A percentile compares a stretch with the other conserved stretches of the same genome.
These are phyloP conservation scores for Hirsutella rhossiliensis DNA, from an alignment of 2,329 filamentous ascomycete genomes.

Conservation along the genomic window DNA sequence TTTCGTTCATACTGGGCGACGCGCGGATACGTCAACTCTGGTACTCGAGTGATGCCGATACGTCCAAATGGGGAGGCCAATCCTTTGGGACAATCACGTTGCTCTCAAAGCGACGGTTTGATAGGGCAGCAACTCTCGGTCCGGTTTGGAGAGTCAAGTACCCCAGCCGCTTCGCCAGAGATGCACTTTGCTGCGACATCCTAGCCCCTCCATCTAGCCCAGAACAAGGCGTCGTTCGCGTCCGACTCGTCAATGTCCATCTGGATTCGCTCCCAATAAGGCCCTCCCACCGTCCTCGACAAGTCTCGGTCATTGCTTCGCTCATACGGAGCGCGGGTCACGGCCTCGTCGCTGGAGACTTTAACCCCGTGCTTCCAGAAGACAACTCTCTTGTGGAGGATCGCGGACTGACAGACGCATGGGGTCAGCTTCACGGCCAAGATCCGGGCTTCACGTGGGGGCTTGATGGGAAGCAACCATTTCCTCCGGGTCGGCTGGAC, in stretches of 20 bases:
- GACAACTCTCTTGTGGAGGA: slow-evolving; percentile 17
- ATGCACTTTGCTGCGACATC: slow-evolving; percentile 24
- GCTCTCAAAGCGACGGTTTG: background rate
- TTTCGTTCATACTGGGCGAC: slow-evolving; percentile 12
- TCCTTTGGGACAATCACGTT: background rate
- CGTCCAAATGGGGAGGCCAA: background rate
- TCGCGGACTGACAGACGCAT: slow-evolving; percentile 22
- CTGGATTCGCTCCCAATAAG: slow-evolving; percentile 20
- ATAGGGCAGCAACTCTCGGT: slow-evolving; percentile 8
- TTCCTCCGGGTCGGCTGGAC: slow-evolving; percentile 22
- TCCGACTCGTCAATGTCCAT: slow-evolving; percentile 26
- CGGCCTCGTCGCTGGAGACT: slow-evolving; percentile 26
- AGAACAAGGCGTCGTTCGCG: slow-evolving; percentile 1
- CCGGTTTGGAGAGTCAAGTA: slow-evolving; percentile 18
- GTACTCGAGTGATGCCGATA: background rate
- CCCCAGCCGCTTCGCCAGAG: slow-evolving; percentile 16
- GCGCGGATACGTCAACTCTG: background rate
- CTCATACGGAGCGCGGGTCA: slow-evolving; percentile 13
- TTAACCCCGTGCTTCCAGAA: slow-evolving; percentile 23
- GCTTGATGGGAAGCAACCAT: slow-evolving; percentile 17
- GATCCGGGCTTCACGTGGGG: slow-evolving; percentile 25
- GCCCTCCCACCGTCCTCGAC: slow-evolving; percentile 16
- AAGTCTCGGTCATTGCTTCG: slow-evolving; percentile 14
- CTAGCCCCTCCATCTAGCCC: slow-evolving; percentile 3
- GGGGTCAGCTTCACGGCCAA: slow-evolving; percentile 13